Evolutionary conservation across 768 basidiomycete species (phyloP).

Genomic region (Hemileccinum impolitum): DNA sequence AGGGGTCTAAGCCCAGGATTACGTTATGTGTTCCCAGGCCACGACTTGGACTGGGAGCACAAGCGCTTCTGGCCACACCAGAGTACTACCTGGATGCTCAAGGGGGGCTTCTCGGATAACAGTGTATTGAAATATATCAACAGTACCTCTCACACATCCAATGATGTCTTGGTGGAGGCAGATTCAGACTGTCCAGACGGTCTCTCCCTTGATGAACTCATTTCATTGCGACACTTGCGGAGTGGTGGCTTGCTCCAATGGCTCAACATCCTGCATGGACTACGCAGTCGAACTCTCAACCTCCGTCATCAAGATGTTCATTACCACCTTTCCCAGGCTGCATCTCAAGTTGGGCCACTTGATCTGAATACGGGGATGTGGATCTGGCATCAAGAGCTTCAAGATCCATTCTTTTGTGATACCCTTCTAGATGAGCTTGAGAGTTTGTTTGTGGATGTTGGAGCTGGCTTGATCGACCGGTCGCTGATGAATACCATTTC

Average conservation of each 20-base stretch:
- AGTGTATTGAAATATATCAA: too few species aligned
- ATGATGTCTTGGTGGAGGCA: slow-evolving; percentile 39
- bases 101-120: too few species aligned
- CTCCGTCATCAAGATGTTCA: slow-evolving; percentile 38
- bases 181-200: slow-evolving; percentile 32
- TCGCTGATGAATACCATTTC: slow-evolving; percentile 28
- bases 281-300: slow-evolving; percentile 33
- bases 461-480: slow-evolving; percentile 34
- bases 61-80: too few species aligned
- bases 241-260: slow-evolving; percentile 42
- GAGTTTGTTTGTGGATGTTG: slow-evolving; percentile 28
- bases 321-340: slow-evolving; percentile 36
- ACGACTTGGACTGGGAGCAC: too few species aligned
- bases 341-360: slow-evolving; percentile 21
- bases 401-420: slow-evolving; percentile 28
- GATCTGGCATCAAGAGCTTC: slow-evolving; percentile 39
- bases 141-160: slow-evolving; percentile 35
- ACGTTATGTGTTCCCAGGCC: too few species aligned
- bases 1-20: too few species aligned
- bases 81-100: too few species aligned
- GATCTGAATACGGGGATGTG: slow-evolving; percentile 10
- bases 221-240: slow-evolving; percentile 8
- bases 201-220: slow-evolving; percentile 39
- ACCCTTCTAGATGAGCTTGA: slow-evolving; percentile 33
- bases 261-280: slow-evolving; percentile 43